Evolutionary conservation across 2,329 filamentous ascomycete species (phyloP).

Genomic region (Fusarium sp.): DNA sequence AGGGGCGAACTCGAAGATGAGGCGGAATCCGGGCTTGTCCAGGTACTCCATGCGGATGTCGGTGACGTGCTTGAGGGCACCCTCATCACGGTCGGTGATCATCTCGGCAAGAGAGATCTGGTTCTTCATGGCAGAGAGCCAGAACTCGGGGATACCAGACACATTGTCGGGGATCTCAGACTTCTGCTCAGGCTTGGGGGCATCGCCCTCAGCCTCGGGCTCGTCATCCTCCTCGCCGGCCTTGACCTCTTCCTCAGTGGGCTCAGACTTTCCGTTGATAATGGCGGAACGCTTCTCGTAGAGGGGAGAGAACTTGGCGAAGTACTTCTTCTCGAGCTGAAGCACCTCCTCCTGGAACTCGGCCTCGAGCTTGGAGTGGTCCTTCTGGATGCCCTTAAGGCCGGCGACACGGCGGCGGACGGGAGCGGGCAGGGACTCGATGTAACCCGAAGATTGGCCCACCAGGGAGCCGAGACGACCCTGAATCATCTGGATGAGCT

Average conservation of each 20-base stretch:
- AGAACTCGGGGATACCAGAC: slow-evolving; percentile 96
- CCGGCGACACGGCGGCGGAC: slow-evolving; percentile 94
- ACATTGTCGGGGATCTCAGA: slow-evolving; percentile 63
- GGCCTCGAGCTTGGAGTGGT: slow-evolving; percentile 97
- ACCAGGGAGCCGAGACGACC: slow-evolving; percentile 92
- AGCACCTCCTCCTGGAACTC: slow-evolving; percentile 99
- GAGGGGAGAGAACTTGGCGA: slow-evolving; percentile 96
- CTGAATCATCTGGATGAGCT: slow-evolving; percentile 96
- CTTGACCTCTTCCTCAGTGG: slow-evolving; percentile 84
- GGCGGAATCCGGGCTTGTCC: slow-evolving; percentile 95
- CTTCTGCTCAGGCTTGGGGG: slow-evolving; percentile 64
- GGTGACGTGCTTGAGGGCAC: slow-evolving; percentile 84
- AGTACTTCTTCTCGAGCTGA: slow-evolving; percentile 99
- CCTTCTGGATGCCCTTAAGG: slow-evolving; percentile 97
- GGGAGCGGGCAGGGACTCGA: slow-evolving; percentile 88
- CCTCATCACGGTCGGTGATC: slow-evolving; percentile 97
- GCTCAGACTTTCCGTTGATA: slow-evolving; percentile 85
- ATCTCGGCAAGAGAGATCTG: slow-evolving; percentile 96
- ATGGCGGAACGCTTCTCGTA: slow-evolving; percentile 95
- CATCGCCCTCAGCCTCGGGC: slow-evolving; percentile 72
- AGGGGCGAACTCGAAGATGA: slow-evolving; percentile 95
- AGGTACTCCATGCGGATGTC: slow-evolving; percentile 99
- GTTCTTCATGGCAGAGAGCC: slow-evolving; percentile 99
- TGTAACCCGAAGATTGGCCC: slow-evolving; percentile 94
- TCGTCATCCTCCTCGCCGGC: slow-evolving; percentile 83